Conservation (phyloP, 2,329 filamentous ascomycete genomes). For the Cercospora zeina region DNA sequence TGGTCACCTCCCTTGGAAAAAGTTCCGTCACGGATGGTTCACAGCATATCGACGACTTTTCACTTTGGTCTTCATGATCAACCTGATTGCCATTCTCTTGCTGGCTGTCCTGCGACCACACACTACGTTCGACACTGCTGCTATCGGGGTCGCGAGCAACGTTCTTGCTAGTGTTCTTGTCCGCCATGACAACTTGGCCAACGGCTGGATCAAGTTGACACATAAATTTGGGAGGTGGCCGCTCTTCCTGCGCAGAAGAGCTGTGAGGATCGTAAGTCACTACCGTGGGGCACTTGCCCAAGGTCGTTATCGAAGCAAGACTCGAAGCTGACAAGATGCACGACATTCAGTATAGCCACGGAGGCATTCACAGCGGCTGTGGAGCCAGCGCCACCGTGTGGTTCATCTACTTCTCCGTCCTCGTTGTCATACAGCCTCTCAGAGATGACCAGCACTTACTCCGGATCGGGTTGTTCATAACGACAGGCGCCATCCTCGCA, state of each 20-base stretch:
- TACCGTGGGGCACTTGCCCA: slow-evolving; percentile 33
- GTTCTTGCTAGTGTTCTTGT: slow-evolving; percentile 41
- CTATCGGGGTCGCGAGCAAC: slow-evolving; percentile 38
- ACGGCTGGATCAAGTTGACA: slow-evolving; percentile 37
- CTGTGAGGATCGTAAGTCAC: slow-evolving; percentile 9
- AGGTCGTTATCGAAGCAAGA: slow-evolving; percentile 30
- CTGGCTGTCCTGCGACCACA: slow-evolving; percentile 19
- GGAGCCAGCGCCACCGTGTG: slow-evolving; percentile 44
- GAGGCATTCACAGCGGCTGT: slow-evolving; percentile 45
- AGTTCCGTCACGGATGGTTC: slow-evolving; percentile 36
- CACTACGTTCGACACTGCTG: slow-evolving; percentile 23
- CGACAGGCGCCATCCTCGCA: slow-evolving; percentile 46
- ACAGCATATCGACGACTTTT: slow-evolving; percentile 40
- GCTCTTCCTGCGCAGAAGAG: slow-evolving; percentile 5
- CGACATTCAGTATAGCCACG: slow-evolving; percentile 39
- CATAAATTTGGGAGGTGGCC: slow-evolving; percentile 35
- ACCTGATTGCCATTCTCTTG: slow-evolving; percentile 34
- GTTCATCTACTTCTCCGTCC: slow-evolving; percentile 46
- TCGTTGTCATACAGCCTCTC: slow-evolving; percentile 34
- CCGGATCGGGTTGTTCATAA: not conserved
- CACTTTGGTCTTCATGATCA: slow-evolving; percentile 33
- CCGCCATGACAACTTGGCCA: slow-evolving; percentile 46
- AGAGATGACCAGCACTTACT: not conserved
- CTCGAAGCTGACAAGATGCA: slow-evolving; percentile 41
- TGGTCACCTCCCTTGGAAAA: slow-evolving; percentile 27